Conservation (phyloP, 768 basidiomycete genomes). For the Gyrodon lividus region DNA sequence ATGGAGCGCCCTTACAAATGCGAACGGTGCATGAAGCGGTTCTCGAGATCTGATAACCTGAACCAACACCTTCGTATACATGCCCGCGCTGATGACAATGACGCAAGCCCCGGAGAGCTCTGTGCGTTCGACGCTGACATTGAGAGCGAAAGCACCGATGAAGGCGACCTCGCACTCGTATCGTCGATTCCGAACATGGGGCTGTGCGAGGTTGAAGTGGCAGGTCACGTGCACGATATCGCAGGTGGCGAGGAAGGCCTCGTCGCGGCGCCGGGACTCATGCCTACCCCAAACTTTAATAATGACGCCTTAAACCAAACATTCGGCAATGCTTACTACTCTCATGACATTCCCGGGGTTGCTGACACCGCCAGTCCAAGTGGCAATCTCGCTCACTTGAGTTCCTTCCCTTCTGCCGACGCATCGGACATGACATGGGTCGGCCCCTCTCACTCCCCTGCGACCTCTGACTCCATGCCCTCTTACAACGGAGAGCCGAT, state of each 20-base stretch:
- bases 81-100: constrained; percentile 33
- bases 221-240: constrained; percentile 53
- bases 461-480: constrained; percentile 21
- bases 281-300: constrained; percentile 16
- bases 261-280: constrained; percentile 32
- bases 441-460: constrained; percentile 14
- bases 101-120: constrained; percentile 26
- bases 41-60: constrained; percentile 87
- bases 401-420: constrained; percentile 23
- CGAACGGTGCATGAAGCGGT: constrained; percentile 71
- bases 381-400: constrained; percentile 19
- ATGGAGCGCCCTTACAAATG: constrained; percentile 85
- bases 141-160: constrained; percentile 39
- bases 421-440: constrained; percentile 26
- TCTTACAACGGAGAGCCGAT: constrained; percentile 44
- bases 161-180: constrained; percentile 24
- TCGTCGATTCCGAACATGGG: constrained; percentile 40
- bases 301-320: constrained; percentile 16
- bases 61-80: constrained; percentile 86
- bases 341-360: constrained; percentile 15
- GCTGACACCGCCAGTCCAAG: constrained; percentile 18
- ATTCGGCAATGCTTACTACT: constrained; percentile 26
- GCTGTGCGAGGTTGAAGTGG: constrained; percentile 62
- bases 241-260: constrained; percentile 59
- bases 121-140: constrained; percentile 27